These are phyloP conservation scores for Colletotrichum siamense DNA, from an alignment of 2,329 filamentous ascomycete genomes.

Conservation along the genomic window DNA sequence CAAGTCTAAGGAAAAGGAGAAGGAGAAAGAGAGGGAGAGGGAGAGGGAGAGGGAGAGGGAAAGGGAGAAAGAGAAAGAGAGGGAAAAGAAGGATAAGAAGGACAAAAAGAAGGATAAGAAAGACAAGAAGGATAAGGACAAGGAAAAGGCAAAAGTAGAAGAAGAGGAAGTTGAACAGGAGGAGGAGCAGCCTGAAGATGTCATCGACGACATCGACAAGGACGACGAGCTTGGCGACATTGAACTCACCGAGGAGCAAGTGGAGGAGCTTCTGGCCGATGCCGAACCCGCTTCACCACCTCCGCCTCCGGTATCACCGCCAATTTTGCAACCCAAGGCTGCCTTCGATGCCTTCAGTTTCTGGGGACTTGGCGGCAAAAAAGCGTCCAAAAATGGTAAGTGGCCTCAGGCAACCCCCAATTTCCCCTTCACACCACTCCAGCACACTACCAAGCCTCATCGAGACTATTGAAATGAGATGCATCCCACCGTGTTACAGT, in stretches of 20 bases:
- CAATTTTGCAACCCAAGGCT: slow-evolving; percentile 27
- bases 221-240: slow-evolving; percentile 24
- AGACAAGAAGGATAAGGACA: slow-evolving; percentile 31
- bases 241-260: slow-evolving; percentile 46
- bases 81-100: slow-evolving; percentile 32
- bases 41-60: slow-evolving; percentile 24
- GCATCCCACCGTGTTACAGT: slow-evolving; percentile 46
- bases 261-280: slow-evolving; percentile 46
- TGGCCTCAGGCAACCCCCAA: slow-evolving; percentile 29
- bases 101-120: slow-evolving; percentile 32
- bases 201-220: slow-evolving; percentile 18
- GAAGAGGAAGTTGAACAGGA: slow-evolving; percentile 1
- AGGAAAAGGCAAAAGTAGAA: slow-evolving; percentile 3
- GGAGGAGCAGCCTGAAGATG: slow-evolving; percentile 18
- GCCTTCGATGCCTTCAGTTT: slow-evolving; percentile 57
- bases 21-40: slow-evolving; percentile 31
- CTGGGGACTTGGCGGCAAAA: slow-evolving; percentile 60
- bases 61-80: slow-evolving; percentile 32
- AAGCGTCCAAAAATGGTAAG: slow-evolving; percentile 46
- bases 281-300: slow-evolving; percentile 4
- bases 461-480: neutral
- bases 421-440: slow-evolving; percentile 17
- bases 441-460: slow-evolving; percentile 17
- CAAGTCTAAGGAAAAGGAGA: slow-evolving; percentile 36
- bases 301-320: neutral